Base-by-base conservation (phyloP, 306 rosid species). In the Inga leiocalycina region DNA sequence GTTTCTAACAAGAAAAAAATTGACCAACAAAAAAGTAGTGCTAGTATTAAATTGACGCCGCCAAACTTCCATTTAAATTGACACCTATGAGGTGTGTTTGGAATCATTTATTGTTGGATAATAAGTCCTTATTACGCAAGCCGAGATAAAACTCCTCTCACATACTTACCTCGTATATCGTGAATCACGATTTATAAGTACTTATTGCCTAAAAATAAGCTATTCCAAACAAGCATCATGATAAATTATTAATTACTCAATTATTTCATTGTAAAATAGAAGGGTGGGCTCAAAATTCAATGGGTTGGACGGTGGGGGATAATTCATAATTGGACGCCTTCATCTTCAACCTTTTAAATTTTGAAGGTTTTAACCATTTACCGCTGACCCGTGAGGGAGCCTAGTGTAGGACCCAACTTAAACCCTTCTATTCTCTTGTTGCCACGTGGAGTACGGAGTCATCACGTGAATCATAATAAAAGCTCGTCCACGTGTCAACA, bases 401-500 rank as follows among this genome's bases (percentile, higher is more conserved):
- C 3, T 4, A 30, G 8, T 10, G 54, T 71, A 48, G 48, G 49
- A 3, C 79, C 79, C 41, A 56, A 68, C 37, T 57, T 52, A 16
- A 0, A 1, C 51, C 52, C 43, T 9, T n/a, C 34, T 56, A 48
- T 13, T 73, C 43, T 15, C 11, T 4, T 6, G 39, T 15, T 46
- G 71, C 80, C 80, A 57, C 68, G 79, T n/a, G 79, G 79, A 54
- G 49, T 12, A 35, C 45, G 2, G 46, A 74, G 78, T 32, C 45
- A 34, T 35, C 80, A 22, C 72, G 80, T 24, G 73, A 44, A 61
- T 62, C 44, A 6, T 1, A 8, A 15, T 43, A 12, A 62, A 77
- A 27, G 66, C 30, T 34, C 43, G 17, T 19, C 59, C 74, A 78
- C 81, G 81, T 78, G 73, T 69, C 74, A 45, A 76, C 79, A 12